Evolutionary conservation across 2,329 filamentous ascomycete species (phyloP), one percentile per base, ranked within the genome.

Genomic region (Neofusicoccum parvum): DNA sequence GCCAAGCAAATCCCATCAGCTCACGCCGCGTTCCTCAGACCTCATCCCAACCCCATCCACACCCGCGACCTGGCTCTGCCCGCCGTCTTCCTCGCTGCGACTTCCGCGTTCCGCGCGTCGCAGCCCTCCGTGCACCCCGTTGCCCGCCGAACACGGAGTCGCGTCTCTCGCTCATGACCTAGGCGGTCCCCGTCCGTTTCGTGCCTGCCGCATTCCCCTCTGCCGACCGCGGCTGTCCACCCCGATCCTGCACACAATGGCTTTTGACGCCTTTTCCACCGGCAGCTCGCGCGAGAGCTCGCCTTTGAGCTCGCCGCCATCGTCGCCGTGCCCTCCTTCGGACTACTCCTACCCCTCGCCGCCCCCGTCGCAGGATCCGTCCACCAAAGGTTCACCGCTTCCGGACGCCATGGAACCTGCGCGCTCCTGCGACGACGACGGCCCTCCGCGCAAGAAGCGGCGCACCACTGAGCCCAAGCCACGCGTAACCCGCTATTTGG

Each of bases 401-500:
- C 81, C 81, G 23, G 80, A 82, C 69, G 75, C 74, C 68, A 81
- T 80, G 76, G 75, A 80, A 39, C 76, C 76, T 2, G 65, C 69
- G n/a, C 50, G 64, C 39, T 43, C 46, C 45, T 37, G 46, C 74
- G 83, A 86, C 75, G 83, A 84, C 75, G 88, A 91, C 72, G 88
- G 87, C 60, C 86, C 84, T 53, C 88, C 88, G 43, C 90, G 92
- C 37, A 82, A 88, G 64, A 97, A 96, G 83, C 90, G 90, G 78
- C 88, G 91, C 72, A 66, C 90, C 64, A 81, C 83, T 66, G 83
- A 86, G 66, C 83, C 85, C 69, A 88, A 87, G 73, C 84, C 91
- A 72, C 90, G 92, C 72, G 92, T 86, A 20, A 96, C 94, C n/a
- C 87, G 92, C 72, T 87, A 91, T 74, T 84, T 99, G 45, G 89